Evolutionary conservation across 1,284 basidiomycete species (phyloP), one percentile per base, ranked within the genome.

Genomic region (Kwoniella shivajii): DNA sequence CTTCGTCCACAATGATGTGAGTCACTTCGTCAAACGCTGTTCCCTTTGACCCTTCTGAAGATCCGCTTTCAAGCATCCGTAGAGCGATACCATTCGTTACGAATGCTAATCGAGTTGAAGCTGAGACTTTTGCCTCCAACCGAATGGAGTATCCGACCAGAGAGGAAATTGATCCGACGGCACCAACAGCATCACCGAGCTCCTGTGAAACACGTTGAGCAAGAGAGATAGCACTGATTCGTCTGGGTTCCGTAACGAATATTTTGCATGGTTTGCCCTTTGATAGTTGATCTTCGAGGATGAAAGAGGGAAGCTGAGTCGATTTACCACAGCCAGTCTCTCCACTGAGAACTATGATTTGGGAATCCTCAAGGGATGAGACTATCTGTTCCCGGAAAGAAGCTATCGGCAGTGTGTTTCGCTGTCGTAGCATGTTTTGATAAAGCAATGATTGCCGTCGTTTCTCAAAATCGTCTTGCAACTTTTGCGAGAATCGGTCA

Each of bases 251-350:
- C 2, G 95, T 98, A 63, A 94, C 96, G 69, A 88, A 92, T 65
- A 99, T 91, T 76, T 89, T 95, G 81, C 93, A 97, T 48, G 86
- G 83, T 65, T 84, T 84, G 18, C 94, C 95, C 56, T 84, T 84
- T 5, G 87, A 84, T 16, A 98, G 84, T 51, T 90, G 87, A 71
- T 96, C 86, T 75, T 99, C 96, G 9, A 99, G 83, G 59, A 99
- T 89, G 80, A 92, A 99, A 0, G 90, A 84, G 1, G 96, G 96
- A 3, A 99, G 85, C 79, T 99, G 96, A 0, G 96, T 99, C 1
- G 94, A 97, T 79, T 99, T 99, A 14, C 95, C 96, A 69, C 92
- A 99, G 66, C 96, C 96, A 4, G 96, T 99, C 80, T 99, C 96
- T 42, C 96, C 96, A 68, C 92, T 95, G 0, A 99, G 82, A 0